Evolutionary conservation across 805 yeast species (phyloP).

Genomic region (Alloascoidea africana): DNA sequence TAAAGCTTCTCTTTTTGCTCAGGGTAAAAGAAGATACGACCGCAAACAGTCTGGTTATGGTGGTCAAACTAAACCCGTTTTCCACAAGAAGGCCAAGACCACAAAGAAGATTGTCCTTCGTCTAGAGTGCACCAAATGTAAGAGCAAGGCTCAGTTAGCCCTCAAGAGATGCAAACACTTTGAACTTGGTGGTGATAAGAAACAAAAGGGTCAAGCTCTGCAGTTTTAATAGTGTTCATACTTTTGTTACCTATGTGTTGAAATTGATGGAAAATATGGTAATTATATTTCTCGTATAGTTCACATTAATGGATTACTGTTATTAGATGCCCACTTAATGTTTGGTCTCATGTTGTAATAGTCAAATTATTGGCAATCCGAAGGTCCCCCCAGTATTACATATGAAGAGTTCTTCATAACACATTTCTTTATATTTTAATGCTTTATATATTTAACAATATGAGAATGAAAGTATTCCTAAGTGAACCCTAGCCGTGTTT

Average conservation of each 20-base stretch:
- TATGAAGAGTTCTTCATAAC: no score
- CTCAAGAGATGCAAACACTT: slow-evolving; percentile 99
- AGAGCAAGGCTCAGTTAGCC: slow-evolving; percentile 95
- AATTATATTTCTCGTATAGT: no score
- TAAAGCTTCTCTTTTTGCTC: slow-evolving; percentile 97
- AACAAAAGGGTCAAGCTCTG: slow-evolving; percentile 99
- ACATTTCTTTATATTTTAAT: no score
- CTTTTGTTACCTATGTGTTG: slow-evolving; percentile 16
- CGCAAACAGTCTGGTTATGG: slow-evolving; percentile 99
- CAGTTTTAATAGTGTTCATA: slow-evolving; percentile 60
- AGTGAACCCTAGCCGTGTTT: no score
- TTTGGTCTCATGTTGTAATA: no score
- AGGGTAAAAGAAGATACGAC: slow-evolving; percentile 99
- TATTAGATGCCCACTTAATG: no score
- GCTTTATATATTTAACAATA: no score
- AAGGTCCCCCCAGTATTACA: no score
- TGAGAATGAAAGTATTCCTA: no score
- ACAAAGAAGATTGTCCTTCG: slow-evolving; percentile 99
- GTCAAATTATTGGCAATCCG: no score
- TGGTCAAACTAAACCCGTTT: slow-evolving; percentile 99
- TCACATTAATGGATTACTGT: no score
- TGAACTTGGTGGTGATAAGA: slow-evolving; percentile 99
- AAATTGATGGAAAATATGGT: no score
- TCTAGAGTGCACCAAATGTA: slow-evolving; percentile 96
- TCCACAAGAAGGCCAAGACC: slow-evolving; percentile 99